Evolutionary conservation across 2,329 filamentous ascomycete species (phyloP).

Genomic region (Basipetospora chlamydospora): DNA sequence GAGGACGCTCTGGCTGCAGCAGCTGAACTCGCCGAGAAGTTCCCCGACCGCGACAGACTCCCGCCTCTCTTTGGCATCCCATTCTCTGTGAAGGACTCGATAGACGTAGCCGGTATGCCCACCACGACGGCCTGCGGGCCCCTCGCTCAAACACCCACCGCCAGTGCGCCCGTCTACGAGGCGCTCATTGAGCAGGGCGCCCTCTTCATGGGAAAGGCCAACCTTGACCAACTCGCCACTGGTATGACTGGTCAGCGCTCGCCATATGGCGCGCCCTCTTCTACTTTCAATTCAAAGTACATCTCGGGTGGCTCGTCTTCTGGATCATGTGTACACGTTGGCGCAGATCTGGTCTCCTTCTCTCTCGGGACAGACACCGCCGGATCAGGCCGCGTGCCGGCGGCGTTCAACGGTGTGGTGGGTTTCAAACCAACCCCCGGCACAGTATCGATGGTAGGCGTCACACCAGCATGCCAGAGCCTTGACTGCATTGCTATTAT

Average conservation of each 20-base stretch:
- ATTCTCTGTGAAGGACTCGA: constrained; percentile 41
- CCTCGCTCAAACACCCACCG: constrained; percentile 31
- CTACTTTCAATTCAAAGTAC: constrained; percentile 17
- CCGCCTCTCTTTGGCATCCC: constrained; percentile 40
- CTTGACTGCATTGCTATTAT: constrained; percentile 44
- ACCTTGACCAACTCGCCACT: constrained; percentile 46
- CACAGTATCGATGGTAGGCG: constrained; percentile 31
- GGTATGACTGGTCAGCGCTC: constrained; percentile 44
- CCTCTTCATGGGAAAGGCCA: constrained; percentile 39
- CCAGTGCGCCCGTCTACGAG: constrained; percentile 29
- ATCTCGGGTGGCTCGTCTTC: constrained; percentile 36
- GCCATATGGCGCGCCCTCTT: constrained; percentile 37
- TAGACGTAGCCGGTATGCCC: constrained; percentile 32
- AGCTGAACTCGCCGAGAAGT: constrained; percentile 23
- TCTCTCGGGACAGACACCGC: constrained; percentile 42
- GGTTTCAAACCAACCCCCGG: constrained; percentile 39
- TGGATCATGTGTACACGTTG: constrained; percentile 39
- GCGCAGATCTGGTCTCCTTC: constrained; percentile 36
- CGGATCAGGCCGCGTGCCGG: constrained; percentile 36
- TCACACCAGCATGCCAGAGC: constrained; percentile 40
- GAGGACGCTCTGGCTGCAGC: constrained; percentile 25
- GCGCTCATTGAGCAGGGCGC: constrained; percentile 34
- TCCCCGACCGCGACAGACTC: constrained; percentile 17
- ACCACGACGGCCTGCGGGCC: constrained; percentile 37
- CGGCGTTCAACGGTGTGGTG: constrained; percentile 37